phyloP scores from a whole-genome alignment of 2,329 filamentous ascomycete genomes.

The Neofusicoccum laricinum region DNA sequence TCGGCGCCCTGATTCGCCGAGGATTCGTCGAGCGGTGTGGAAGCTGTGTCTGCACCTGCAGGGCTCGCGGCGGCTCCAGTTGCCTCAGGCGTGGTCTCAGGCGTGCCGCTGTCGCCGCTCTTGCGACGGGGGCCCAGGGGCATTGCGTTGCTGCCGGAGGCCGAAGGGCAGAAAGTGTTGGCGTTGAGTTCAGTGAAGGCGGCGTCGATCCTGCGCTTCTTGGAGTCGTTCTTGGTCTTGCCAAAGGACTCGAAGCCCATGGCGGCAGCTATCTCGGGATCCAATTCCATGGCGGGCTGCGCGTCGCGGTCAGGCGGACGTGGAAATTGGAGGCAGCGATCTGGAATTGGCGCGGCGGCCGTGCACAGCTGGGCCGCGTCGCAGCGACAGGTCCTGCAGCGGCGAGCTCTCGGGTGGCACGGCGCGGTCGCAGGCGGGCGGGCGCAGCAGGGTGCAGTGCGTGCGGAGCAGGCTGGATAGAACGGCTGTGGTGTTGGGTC shows the following conservation, averaged over 20 bases:
- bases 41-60: neutral
- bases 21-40: neutral
- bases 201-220: constrained; percentile 65
- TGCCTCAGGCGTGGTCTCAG: constrained; percentile 37
- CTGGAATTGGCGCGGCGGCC: neutral
- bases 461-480: neutral
- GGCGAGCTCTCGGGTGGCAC: neutral
- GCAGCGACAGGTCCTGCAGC: neutral
- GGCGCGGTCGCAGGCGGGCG: neutral
- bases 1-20: neutral
- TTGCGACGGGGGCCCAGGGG: constrained; percentile 20
- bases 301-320: neutral
- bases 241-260: constrained; percentile 78
- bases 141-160: neutral
- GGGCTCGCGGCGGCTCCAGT: constrained; percentile 19
- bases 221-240: constrained; percentile 43
- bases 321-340: neutral
- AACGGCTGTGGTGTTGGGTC: neutral
- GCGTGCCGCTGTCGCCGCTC: constrained; percentile 27
- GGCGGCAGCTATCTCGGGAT: constrained; percentile 59
- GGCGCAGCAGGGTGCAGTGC: neutral
- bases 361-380: neutral
- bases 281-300: constrained; percentile 34
- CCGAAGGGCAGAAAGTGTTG: neutral
- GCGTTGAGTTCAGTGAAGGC: constrained; percentile 42